Evolutionary conservation across 2,329 filamentous ascomycete genomes (phyloP), one percentile per base, ranked within the genome.

Genomic region (Xylaria sp.): DNA sequence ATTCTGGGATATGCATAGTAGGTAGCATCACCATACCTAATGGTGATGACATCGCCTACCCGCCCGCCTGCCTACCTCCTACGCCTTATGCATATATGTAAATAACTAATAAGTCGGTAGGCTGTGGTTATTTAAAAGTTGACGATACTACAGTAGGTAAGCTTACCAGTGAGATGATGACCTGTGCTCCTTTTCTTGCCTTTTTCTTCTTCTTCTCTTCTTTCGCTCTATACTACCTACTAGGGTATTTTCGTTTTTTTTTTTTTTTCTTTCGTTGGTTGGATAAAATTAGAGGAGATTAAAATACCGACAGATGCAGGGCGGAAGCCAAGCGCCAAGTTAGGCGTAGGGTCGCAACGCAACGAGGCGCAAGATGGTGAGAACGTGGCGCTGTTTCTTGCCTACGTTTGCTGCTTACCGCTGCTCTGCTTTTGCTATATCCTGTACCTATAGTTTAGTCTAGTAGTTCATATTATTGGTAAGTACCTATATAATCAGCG

Each of bases 21-120:
- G 12, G 19, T 30, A 53, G 50, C 24, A 53, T 50, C 47, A 24
- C n/a, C 4, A 24, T 50, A 50, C 47, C 47, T 50, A 50, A 50
- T 24, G 47, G 19, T 47, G 39, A 32, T 59, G 57, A 60, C 30
- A 45, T 27, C 27, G 36, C 36, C 42, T 57, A 34, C 27, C 39
- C 2, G 12, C 11, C 12, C 5, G 39, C 39, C 14, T 21, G n/a
- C n/a, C 6, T 47, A 11, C 45, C 14, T 48, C 3, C 19, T 7
- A n/a, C 5, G 39, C 39, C 14, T 11, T 42, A 42, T 42, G 34
- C 39, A 5, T 17, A 17, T 42, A 42, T 42, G 39, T 42, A 17
- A 1, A 36, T 42, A 42, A 5, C n/a, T n/a, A n/a, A 42, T 42
- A 17, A 2, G 4, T 42, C 39, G 14, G 14, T 42, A 42, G 14